These are phyloP conservation scores for Lobosporangium transversale DNA, from an alignment of 192 early-diverging fungal species.

Conservation along the genomic window DNA sequence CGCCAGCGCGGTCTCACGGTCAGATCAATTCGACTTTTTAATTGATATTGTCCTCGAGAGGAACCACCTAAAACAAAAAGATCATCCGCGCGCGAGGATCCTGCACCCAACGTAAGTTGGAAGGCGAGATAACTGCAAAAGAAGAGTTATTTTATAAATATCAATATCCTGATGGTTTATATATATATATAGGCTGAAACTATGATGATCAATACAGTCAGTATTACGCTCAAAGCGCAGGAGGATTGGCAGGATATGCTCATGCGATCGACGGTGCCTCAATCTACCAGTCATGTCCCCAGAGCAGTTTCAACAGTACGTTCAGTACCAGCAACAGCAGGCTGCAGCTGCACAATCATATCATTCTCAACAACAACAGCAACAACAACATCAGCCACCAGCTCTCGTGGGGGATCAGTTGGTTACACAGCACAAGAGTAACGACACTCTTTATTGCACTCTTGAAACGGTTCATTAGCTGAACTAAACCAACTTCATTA, in stretches of 20 bases:
- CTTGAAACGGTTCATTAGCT: too few relatives aligned
- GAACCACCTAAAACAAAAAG: slow-evolving; percentile 53
- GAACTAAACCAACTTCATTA: too few relatives aligned
- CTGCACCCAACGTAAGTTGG: slow-evolving; percentile 55
- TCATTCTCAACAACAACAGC: slow-evolving; percentile 23
- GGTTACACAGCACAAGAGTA: too few relatives aligned
- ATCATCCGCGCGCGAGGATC: slow-evolving; percentile 20
- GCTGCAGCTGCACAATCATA: slow-evolving; percentile 23
- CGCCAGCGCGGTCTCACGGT: slow-evolving; percentile 83
- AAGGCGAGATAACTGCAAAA: slow-evolving; percentile 43
- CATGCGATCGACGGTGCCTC: slow-evolving; percentile 31
- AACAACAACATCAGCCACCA: slow-evolving; percentile 28
- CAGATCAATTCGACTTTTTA: slow-evolving; percentile 96
- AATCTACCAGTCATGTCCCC: slow-evolving; percentile 33
- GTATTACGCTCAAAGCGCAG: slow-evolving; percentile 35
- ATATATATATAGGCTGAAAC: not conserved
- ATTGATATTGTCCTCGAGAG: slow-evolving; percentile 97
- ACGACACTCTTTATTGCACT: too few relatives aligned
- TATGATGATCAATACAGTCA: slow-evolving; percentile 3
- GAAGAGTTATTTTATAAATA: not conserved
- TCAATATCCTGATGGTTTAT: not conserved
- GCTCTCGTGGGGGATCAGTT: slow-evolving; percentile 24
- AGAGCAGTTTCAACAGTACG: slow-evolving; percentile 44
- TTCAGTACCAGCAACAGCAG: slow-evolving; percentile 34
- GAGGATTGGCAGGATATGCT: slow-evolving; percentile 33